Conservation (phyloP, 2,329 filamentous ascomycete species). For the Neopestalotiopsis rosae region DNA sequence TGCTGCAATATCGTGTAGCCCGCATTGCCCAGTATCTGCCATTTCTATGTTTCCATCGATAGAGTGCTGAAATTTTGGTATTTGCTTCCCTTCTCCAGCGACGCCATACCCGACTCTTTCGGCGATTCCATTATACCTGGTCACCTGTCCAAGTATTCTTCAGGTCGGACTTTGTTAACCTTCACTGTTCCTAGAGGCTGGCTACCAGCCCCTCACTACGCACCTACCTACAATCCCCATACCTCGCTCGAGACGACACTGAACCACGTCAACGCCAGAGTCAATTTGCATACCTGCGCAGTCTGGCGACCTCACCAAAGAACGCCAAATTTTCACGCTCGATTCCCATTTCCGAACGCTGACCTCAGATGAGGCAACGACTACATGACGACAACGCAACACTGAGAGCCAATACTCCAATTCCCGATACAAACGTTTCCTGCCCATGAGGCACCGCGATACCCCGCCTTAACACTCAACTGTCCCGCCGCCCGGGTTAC, state of each 20-base stretch:
- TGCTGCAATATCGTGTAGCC: too few species aligned
- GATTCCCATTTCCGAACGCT: too few species aligned
- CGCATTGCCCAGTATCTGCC: too few species aligned
- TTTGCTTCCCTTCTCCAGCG: too few species aligned
- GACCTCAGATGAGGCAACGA: conserved; percentile 2
- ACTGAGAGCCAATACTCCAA: background rate
- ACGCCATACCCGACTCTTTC: too few species aligned
- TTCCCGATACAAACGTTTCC: conserved; percentile 7
- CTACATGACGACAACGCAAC: conserved; percentile 7
- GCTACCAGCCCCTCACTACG: background rate
- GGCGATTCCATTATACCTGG: background rate
- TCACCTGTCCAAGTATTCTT: background rate
- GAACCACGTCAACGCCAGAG: background rate
- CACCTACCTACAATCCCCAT: background rate
- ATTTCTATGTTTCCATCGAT: too few species aligned
- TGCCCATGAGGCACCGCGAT: conserved; percentile 37
- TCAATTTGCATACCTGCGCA: background rate
- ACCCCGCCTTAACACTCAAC: conserved; percentile 31
- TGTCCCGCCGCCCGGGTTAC: conserved; percentile 72
- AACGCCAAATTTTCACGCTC: background rate
- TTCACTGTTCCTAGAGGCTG: background rate
- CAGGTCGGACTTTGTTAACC: background rate
- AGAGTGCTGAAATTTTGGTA: too few species aligned
- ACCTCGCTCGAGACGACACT: background rate
- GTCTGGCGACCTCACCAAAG: background rate